Percentiles rank a stretch among this genome's conserved stretches.
Evolutionary conservation across 148 eudicot genomes (phyloP).

Genomic region (Oxyria digyna): DNA sequence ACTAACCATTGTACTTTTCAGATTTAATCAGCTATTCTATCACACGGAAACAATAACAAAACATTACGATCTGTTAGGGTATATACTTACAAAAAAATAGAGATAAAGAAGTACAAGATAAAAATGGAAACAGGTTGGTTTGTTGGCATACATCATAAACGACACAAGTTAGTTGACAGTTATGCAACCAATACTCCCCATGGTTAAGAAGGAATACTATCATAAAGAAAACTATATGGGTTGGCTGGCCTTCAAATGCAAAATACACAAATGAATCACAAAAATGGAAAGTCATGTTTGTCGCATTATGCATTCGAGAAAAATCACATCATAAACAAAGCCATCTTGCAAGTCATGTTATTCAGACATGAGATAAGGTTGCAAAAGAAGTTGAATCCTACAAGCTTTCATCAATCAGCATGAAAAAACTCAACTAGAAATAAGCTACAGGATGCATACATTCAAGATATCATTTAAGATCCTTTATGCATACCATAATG

Average conservation of each 20-base stretch:
- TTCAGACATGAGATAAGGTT: neutral
- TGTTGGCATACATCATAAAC: neutral
- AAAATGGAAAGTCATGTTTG: neutral
- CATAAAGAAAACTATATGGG: neutral
- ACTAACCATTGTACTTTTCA: conserved; percentile 22
- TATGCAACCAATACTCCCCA: neutral
- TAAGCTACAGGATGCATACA: neutral
- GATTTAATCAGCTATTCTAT: conserved; percentile 6
- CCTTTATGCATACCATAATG: neutral
- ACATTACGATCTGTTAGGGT: neutral
- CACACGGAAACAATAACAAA: neutral
- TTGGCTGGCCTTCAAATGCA: neutral
- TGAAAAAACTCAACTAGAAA: neutral
- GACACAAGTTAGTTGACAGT: neutral
- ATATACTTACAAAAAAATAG: neutral
- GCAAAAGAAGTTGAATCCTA: neutral
- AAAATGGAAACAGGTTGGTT: neutral
- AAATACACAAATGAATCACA: neutral
- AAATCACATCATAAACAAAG: neutral
- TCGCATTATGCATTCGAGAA: neutral
- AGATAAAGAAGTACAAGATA: neutral
- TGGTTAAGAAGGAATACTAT: neutral
- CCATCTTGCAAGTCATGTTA: neutral
- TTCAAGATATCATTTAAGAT: neutral
- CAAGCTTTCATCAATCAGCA: neutral